Percentiles rank a stretch among this genome's conserved stretches.
These are phyloP conservation scores for Heliamphora pulchella DNA, from an alignment of 179 eudicot species.

Conservation along the genomic window DNA sequence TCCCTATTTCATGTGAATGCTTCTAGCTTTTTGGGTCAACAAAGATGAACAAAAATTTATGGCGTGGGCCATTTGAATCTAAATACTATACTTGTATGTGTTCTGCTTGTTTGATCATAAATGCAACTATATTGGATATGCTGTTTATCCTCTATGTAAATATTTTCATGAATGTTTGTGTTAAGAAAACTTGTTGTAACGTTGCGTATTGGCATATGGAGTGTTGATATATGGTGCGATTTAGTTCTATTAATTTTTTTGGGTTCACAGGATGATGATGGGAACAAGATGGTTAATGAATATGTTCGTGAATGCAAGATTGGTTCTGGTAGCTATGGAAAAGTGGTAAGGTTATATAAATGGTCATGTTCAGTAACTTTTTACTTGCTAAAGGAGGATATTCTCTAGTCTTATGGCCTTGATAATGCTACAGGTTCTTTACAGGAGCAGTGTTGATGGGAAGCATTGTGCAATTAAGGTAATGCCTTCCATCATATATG, in stretches of 20 bases:
- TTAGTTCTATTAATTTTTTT: neutral
- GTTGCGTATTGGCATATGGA: neutral
- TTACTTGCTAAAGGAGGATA: neutral
- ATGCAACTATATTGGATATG: too few relatives aligned
- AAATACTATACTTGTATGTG: neutral
- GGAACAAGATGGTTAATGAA: slow-evolving; percentile 75
- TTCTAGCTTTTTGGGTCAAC: neutral
- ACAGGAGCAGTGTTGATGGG: slow-evolving; percentile 67
- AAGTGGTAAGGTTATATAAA: slow-evolving; percentile 60
- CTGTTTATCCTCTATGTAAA: neutral
- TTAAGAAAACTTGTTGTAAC: neutral
- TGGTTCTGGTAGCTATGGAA: slow-evolving; percentile 89
- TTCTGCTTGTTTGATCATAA: too few relatives aligned
- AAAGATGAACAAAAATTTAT: neutral
- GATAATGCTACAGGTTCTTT: slow-evolving; percentile 62
- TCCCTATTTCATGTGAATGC: neutral
- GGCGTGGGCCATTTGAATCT: neutral
- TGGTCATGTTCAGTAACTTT: neutral
- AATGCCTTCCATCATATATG: slow-evolving; percentile 5
- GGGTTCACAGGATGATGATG: slow-evolving; percentile 58
- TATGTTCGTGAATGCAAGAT: slow-evolving; percentile 75
- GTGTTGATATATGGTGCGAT: slow-evolving; percentile 3
- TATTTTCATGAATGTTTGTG: neutral
- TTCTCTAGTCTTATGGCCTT: slow-evolving; percentile 6
- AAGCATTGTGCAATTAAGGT: slow-evolving; percentile 91